These are phyloP conservation scores for Fraxinus paxiana DNA, from an alignment of 305 asterid genomes.

Conservation along the genomic window DNA sequence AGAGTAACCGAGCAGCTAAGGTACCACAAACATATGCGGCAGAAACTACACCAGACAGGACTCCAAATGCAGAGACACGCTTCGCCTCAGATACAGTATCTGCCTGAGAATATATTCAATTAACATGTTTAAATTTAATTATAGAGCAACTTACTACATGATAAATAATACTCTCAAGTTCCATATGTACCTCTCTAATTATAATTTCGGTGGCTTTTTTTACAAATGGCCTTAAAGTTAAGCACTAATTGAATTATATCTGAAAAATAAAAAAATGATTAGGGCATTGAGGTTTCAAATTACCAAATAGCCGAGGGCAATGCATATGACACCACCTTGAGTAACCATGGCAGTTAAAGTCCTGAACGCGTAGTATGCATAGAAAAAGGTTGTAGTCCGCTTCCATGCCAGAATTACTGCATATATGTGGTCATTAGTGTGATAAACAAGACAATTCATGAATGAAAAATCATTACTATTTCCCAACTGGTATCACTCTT, in stretches of 20 bases:
- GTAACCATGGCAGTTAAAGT: conserved; percentile 40
- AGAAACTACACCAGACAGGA: conserved; percentile 51
- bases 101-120: conserved; percentile 32
- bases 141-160: background rate
- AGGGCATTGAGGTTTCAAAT: background rate
- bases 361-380: conserved; percentile 40
- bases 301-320: conserved; percentile 47
- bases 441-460: background rate
- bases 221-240: background rate
- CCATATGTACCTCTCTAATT: background rate
- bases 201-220: background rate
- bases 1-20: conserved; percentile 51
- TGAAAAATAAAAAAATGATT: background rate
- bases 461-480: background rate
- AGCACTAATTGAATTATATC: background rate
- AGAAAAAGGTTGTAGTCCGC: conserved; percentile 34
- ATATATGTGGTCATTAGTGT: background rate
- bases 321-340: conserved; percentile 43
- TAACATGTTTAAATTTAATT: background rate
- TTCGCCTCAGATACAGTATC: conserved; percentile 50
- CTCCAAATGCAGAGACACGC: conserved; percentile 55
- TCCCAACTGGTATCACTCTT: background rate
- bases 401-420: conserved; percentile 41
- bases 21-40: conserved; percentile 60
- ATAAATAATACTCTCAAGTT: background rate